These are phyloP conservation scores for Cladosporium austrohemisphaericum DNA, from an alignment of 2,329 filamentous ascomycete species.

Conservation along the genomic window DNA sequence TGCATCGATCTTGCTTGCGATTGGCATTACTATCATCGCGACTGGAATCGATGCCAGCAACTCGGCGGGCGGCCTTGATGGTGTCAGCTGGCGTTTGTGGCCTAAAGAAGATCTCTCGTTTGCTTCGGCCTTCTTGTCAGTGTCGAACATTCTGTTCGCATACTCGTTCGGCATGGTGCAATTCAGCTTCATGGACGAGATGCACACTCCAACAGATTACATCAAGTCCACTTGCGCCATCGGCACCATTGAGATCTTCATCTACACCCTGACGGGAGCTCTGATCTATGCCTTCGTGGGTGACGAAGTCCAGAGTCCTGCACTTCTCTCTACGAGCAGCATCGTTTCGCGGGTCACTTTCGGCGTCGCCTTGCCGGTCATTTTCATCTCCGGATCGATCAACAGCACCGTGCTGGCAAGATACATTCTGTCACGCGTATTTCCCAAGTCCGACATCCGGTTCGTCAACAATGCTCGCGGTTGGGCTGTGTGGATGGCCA, in stretches of 20 bases:
- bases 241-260: constrained; percentile 79
- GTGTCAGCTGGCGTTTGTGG: constrained; percentile 61
- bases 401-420: constrained; percentile 87
- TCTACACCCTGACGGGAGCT: constrained; percentile 77
- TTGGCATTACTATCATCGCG: constrained; percentile 76
- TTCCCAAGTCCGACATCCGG: constrained; percentile 75
- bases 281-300: constrained; percentile 83
- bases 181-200: constrained; percentile 96
- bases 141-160: constrained; percentile 92
- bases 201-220: constrained; percentile 77
- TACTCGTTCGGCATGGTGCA: constrained; percentile 71
- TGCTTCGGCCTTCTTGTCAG: constrained; percentile 82
- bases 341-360: constrained; percentile 84
- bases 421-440: constrained; percentile 88
- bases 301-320: constrained; percentile 84
- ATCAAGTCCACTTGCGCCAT: constrained; percentile 90
- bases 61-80: constrained; percentile 57
- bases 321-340: constrained; percentile 76
- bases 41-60: constrained; percentile 56
- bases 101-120: constrained; percentile 72
- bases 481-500: constrained; percentile 73
- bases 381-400: constrained; percentile 85
- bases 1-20: constrained; percentile 77
- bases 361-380: constrained; percentile 91
- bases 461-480: constrained; percentile 74